Base-by-base conservation (phyloP, 495 filamentous ascomycete genomes). In the Cercophora scortea region DNA sequence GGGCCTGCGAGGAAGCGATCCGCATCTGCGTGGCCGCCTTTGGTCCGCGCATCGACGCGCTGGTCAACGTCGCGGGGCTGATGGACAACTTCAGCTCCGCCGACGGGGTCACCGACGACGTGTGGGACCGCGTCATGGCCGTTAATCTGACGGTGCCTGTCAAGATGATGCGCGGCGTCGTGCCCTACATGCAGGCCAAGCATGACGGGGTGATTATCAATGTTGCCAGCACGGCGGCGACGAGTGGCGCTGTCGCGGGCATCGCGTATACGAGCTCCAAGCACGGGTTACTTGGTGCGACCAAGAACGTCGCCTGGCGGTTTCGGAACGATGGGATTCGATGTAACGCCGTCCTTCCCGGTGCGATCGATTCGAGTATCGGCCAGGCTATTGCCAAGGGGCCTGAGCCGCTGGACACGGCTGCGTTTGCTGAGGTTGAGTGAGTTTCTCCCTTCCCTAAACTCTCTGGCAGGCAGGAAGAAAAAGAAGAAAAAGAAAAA, bases 261-360 rank as follows among this genome's bases (percentile, higher is more conserved):
- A 50, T 73, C 3, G 71, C 70, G 8, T 73, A 73, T 53, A 73
- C 72, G 9, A 59, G 68, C 0, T 58, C 51, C 35, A 70, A 70
- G 56, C 67, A 70, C 51, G 67, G 62, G 0, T 49, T 69, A 52
- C 56, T 72, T 8, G 72, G 72, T 1, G 69, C 67, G 9, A 75
- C 72, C 4, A 73, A 72, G 46, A 72, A 73, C 54, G 69, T 72
- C 3, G 70, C 72, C 8, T 75, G 66, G 66, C 51, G 71, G 11
- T 75, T 69, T 54, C 59, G 61, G 10, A 59, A 69, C 51, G 70
- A 72, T 12, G 64, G 64, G 12, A 56, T 58, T 17, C 43, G 59
- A 15, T 58, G 54, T 43, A 65, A 60, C 38, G 59, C 59, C 41
- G 59, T 62, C n/a, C 53, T 62, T 18, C 59, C 59, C 1, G 59